Conservation (phyloP, 225 moss, liverwort and hornwort species). For the Lunularia cruciata region DNA sequence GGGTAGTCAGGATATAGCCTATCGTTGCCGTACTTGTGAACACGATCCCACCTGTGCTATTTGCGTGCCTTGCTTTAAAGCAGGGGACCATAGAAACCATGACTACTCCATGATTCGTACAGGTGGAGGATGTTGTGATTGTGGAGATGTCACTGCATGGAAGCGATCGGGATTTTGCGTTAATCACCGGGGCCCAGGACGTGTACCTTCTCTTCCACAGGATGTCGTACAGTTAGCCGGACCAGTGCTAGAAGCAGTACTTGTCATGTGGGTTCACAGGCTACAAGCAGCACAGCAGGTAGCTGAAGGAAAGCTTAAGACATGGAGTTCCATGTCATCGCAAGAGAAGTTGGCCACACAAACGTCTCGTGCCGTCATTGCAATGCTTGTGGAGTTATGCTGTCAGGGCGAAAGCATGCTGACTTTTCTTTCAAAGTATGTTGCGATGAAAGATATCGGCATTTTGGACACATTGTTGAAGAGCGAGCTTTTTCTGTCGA, state of each 20-base stretch:
- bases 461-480: slow-evolving; percentile 75
- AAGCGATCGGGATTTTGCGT: slow-evolving; percentile 79
- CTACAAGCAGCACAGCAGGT: slow-evolving; percentile 54
- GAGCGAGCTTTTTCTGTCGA: slow-evolving; percentile 62
- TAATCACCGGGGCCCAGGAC: slow-evolving; percentile 81
- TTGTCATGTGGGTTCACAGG: slow-evolving; percentile 56
- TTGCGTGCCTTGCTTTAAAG: slow-evolving; percentile 90
- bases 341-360: slow-evolving; percentile 75
- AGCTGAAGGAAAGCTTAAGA: slow-evolving; percentile 58
- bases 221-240: slow-evolving; percentile 49
- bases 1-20: slow-evolving; percentile 83
- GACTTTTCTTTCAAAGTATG: slow-evolving; percentile 67
- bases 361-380: slow-evolving; percentile 69
- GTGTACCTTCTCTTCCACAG: slow-evolving; percentile 59
- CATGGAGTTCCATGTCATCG: slow-evolving; percentile 49
- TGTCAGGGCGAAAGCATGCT: slow-evolving; percentile 79
- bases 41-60: slow-evolving; percentile 89
- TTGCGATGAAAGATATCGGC: slow-evolving; percentile 60
- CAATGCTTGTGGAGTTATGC: slow-evolving; percentile 82
- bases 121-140: slow-evolving; percentile 89
- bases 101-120: slow-evolving; percentile 90
- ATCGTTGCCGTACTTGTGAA: slow-evolving; percentile 86
- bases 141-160: slow-evolving; percentile 92
- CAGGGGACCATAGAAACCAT: slow-evolving; percentile 76
- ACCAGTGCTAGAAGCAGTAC: slow-evolving; percentile 66